Evolutionary conservation across 73 alveolate species (phyloP).

Genomic region (Blepharisma japonicum): DNA sequence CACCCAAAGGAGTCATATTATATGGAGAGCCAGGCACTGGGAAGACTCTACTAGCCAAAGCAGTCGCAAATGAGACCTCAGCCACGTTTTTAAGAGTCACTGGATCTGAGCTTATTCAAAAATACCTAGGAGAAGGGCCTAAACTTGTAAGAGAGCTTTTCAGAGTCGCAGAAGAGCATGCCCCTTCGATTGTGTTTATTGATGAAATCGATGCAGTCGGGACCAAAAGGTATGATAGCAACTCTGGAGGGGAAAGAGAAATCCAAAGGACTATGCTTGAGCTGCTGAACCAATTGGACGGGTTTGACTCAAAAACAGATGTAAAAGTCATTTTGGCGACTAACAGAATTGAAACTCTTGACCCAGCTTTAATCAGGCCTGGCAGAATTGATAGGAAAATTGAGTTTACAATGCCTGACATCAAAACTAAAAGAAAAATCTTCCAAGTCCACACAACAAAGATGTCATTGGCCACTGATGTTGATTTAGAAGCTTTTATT

Average conservation of each 20-base stretch:
- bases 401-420: constrained; percentile 98
- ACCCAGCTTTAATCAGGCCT: constrained; percentile 99
- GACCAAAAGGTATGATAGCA: constrained; percentile 95
- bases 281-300: constrained; percentile 97
- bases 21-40: constrained; percentile 99
- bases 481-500: constrained; percentile 96
- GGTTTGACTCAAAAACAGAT: constrained; percentile 97
- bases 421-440: constrained; percentile 93
- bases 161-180: constrained; percentile 98
- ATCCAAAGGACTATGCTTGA: constrained; percentile 99
- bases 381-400: constrained; percentile 99
- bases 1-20: constrained; percentile 94
- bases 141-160: constrained; percentile 86
- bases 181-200: constrained; percentile 99
- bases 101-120: constrained; percentile 98
- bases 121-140: constrained; percentile 98
- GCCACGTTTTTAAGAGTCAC: constrained; percentile 98
- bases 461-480: constrained; percentile 97
- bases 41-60: constrained; percentile 98
- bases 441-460: constrained; percentile 96
- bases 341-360: constrained; percentile 97
- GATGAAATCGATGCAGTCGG: constrained; percentile 99
- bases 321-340: constrained; percentile 98
- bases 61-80: constrained; percentile 99
- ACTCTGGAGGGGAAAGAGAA: constrained; percentile 99